A percentile compares a stretch with the other conserved stretches of the same genome.
These are phyloP conservation scores for Geosiphon pyriformis DNA, from an alignment of 192 early-diverging fungal species.

Conservation along the genomic window DNA sequence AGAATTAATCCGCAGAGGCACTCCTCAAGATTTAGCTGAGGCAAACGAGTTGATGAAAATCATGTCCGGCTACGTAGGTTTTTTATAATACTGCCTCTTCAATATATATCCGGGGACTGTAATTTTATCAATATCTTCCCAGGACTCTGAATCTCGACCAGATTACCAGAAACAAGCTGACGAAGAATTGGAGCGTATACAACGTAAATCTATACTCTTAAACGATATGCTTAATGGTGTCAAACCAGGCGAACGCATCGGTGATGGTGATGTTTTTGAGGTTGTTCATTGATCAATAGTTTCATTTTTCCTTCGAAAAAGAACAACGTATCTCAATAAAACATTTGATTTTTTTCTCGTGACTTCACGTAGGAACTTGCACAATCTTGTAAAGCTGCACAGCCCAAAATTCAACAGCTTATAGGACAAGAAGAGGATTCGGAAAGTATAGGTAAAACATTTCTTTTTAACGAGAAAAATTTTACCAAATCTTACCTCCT, in stretches of 20 bases:
- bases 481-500: neutral
- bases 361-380: conserved; percentile 67
- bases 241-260: conserved; percentile 49
- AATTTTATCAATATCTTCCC: neutral
- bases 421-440: conserved; percentile 68
- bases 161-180: conserved; percentile 84
- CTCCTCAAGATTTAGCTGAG: conserved; percentile 87
- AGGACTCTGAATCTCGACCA: conserved; percentile 60
- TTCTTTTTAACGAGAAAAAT: neutral
- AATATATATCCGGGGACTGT: neutral
- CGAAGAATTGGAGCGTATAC: conserved; percentile 74
- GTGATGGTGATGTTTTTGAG: conserved; percentile 44
- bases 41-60: conserved; percentile 98
- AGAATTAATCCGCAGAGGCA: conserved; percentile 91
- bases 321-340: no score
- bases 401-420: conserved; percentile 68
- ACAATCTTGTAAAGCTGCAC: conserved; percentile 60
- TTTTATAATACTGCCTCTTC: neutral
- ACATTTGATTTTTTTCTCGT: no score
- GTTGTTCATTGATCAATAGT: conserved; percentile 23
- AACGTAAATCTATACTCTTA: conserved; percentile 67
- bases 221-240: conserved; percentile 76
- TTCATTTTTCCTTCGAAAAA: neutral
- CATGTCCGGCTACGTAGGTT: conserved; percentile 89
- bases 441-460: conserved; percentile 63